These are phyloP conservation scores for Neoarthrinium moseri DNA, from an alignment of 2,329 filamentous ascomycete genomes.

Conservation along the genomic window DNA sequence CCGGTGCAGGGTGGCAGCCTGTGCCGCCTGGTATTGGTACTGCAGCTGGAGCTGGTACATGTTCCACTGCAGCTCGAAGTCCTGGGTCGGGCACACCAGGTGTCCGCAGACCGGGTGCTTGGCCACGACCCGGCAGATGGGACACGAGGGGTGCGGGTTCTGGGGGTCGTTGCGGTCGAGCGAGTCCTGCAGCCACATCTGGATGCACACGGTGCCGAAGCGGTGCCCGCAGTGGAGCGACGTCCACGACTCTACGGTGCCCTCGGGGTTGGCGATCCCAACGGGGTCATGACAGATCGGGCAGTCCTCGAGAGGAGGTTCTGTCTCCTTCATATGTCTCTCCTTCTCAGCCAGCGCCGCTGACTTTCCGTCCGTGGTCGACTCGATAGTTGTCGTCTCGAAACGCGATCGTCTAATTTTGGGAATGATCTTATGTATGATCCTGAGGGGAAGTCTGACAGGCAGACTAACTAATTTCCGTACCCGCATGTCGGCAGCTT, in stretches of 20 bases:
- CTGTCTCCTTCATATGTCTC: conserved; percentile 1
- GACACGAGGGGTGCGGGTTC: conserved; percentile 32
- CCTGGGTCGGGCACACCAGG: conserved; percentile 17
- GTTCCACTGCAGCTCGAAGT: conserved; percentile 11
- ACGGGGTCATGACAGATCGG: conserved; percentile 43
- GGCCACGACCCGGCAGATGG: conserved; percentile 36
- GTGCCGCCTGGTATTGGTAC: neutral
- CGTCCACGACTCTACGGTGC: conserved; percentile 37
- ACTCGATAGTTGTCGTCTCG: neutral
- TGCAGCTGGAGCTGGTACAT: conserved; percentile 8
- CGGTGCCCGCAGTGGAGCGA: conserved; percentile 40
- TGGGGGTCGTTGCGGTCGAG: conserved; percentile 28
- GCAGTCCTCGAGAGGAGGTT: conserved; percentile 28
- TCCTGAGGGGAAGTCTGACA: conserved; percentile 1
- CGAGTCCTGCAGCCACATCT: conserved; percentile 37
- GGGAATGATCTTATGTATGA: neutral
- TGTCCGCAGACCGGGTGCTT: conserved; percentile 29
- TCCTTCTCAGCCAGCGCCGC: conserved; percentile 18
- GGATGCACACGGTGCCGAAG: conserved; percentile 42
- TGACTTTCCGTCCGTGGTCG: neutral
- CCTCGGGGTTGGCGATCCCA: conserved; percentile 34
- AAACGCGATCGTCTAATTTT: neutral
- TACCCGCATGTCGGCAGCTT: neutral
- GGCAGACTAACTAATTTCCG: conserved; percentile 4
- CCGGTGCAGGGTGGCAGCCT: neutral